A percentile compares a stretch with the other conserved stretches of the same genome.
Conservation (phyloP, 208 protist genomes). For the Trichomonas gallinae region DNA sequence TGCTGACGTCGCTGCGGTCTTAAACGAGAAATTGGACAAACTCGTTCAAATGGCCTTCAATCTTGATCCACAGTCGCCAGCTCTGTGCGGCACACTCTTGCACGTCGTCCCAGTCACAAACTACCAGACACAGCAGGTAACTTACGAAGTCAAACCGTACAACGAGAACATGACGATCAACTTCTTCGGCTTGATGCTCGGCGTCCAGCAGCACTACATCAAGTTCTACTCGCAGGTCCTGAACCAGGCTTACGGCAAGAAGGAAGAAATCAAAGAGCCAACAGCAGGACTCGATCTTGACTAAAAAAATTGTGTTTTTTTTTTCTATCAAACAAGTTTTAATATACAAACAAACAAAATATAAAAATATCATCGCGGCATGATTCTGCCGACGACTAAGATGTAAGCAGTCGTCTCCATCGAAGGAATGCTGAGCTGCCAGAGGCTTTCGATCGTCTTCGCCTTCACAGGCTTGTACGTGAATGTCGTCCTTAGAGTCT, state of each 20-base stretch:
- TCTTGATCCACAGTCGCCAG: not conserved
- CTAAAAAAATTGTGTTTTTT: not conserved
- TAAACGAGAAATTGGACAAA: not conserved
- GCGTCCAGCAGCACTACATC: not conserved
- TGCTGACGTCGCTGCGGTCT: not conserved
- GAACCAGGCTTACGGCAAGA: not conserved
- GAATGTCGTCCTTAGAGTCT: not conserved
- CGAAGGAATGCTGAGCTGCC: not conserved
- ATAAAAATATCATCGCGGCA: not conserved
- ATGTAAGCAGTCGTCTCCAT: not conserved
- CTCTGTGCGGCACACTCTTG: not conserved
- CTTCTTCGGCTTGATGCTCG: not conserved
- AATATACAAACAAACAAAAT: not conserved
- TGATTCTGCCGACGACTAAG: not conserved
- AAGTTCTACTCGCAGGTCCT: not conserved
- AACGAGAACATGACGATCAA: not conserved
- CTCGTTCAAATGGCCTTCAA: not conserved
- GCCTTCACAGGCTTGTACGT: not conserved
- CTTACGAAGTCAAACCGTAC: not conserved
- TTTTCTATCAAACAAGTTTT: too few species aligned
- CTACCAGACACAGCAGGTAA: not conserved
- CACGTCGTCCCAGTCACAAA: not conserved
- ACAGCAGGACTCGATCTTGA: not conserved
- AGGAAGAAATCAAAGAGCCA: not conserved
- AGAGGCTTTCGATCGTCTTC: not conserved